These are phyloP conservation scores for Chlorophyllum brunneum DNA, from an alignment of 768 basidiomycete genomes.

Conservation along the genomic window DNA sequence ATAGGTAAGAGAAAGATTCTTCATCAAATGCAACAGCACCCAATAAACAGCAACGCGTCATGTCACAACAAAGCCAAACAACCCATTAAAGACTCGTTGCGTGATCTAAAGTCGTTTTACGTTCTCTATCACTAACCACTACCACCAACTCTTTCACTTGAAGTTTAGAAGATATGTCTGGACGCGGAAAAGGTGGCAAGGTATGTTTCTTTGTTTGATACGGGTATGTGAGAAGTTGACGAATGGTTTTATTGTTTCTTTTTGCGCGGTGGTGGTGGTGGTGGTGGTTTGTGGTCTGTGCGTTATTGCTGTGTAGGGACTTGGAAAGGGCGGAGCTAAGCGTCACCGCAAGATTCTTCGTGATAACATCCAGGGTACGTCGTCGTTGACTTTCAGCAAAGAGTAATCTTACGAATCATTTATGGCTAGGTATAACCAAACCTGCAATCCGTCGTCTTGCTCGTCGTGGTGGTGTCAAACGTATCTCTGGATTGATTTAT, in stretches of 20 bases:
- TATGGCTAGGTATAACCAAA: constrained; percentile 39
- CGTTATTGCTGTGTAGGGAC: constrained; percentile 43
- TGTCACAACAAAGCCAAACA: constrained; percentile 35
- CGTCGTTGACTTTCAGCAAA: not conserved
- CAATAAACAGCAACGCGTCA: not conserved
- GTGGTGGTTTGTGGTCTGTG: constrained; percentile 7
- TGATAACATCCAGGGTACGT: constrained; percentile 74
- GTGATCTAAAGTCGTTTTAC: constrained; percentile 27
- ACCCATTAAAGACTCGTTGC: constrained; percentile 28
- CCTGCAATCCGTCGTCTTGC: constrained; percentile 78
- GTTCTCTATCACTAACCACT: constrained; percentile 30
- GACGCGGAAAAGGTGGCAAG: constrained; percentile 79
- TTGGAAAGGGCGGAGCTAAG: constrained; percentile 78
- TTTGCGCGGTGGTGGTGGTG: not conserved
- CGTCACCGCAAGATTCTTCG: constrained; percentile 80
- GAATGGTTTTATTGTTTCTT: not conserved
- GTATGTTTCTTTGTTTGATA: constrained; percentile 26
- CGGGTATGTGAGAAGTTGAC: not conserved
- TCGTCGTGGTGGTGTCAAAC: constrained; percentile 82
- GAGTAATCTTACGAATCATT: not conserved
- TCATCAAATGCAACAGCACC: not conserved
- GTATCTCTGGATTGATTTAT: constrained; percentile 73
- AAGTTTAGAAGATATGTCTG: constrained; percentile 50
- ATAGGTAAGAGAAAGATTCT: too few species aligned
- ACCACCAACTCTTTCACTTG: constrained; percentile 25